Evolutionary conservation across 331 rosid species (phyloP).

Genomic region (Rosa hybrid): DNA sequence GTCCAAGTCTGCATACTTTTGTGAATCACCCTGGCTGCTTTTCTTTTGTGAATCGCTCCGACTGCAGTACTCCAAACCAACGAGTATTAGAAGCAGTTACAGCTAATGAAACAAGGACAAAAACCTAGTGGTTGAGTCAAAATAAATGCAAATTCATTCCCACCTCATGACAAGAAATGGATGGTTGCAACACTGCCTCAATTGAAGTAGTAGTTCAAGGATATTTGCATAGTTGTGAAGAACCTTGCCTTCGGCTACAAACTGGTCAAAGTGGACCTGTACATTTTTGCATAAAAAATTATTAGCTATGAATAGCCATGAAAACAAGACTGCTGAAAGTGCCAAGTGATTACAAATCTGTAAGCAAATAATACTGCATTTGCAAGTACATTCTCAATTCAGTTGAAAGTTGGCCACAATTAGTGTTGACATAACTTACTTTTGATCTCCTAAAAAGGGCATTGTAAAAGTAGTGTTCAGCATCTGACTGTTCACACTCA

Average conservation of each 20-base stretch:
- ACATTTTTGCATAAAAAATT: conserved; percentile 11
- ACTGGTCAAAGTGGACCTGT: conserved; percentile 85
- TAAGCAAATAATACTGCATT: not conserved
- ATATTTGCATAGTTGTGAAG: conserved; percentile 74
- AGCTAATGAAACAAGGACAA: conserved; percentile 11
- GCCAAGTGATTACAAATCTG: not conserved
- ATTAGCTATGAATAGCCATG: not conserved
- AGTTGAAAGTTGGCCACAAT: not conserved
- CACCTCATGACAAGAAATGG: conserved; percentile 83
- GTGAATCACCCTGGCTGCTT: conserved; percentile 53
- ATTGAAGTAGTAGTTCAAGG: conserved; percentile 80
- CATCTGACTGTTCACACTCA: conserved; percentile 76
- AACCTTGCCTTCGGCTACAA: conserved; percentile 80
- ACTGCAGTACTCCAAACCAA: conserved; percentile 46
- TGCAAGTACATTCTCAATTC: not conserved
- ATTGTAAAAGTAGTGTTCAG: conserved; percentile 74
- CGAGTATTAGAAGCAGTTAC: conserved; percentile 20
- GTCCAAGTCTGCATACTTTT: conserved; percentile 56
- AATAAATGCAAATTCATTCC: conserved; percentile 5
- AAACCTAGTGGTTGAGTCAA: not conserved
- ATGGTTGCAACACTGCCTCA: conserved; percentile 92
- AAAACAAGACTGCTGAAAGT: conserved; percentile 7
- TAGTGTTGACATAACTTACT: conserved; percentile 41
- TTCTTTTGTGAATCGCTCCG: conserved; percentile 48
- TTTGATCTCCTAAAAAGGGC: conserved; percentile 77